These are phyloP conservation scores for Nematodospora anomalae DNA, from an alignment of 1,139 yeast genomes.

Conservation along the genomic window DNA sequence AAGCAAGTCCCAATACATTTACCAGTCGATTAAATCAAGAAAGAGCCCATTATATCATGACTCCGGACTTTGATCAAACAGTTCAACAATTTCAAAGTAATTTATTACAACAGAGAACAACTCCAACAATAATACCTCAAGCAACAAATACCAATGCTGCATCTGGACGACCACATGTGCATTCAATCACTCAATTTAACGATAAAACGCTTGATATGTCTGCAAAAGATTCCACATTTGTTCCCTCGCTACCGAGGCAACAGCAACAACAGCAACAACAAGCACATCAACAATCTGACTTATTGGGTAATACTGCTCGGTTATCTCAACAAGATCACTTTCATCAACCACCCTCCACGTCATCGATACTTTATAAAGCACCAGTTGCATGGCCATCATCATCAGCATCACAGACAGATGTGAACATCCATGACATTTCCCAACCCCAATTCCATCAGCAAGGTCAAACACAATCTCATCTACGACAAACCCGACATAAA, in stretches of 20 bases:
- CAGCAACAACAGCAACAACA: not conserved
- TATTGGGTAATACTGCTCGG: not conserved
- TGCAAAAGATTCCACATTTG: constrained; percentile 1
- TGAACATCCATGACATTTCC: not conserved
- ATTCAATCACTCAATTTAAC: not conserved
- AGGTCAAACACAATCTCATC: not conserved
- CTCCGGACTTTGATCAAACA: constrained; percentile 7
- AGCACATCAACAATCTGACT: constrained; percentile 1
- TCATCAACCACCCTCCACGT: not conserved
- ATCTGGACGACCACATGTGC: not conserved
- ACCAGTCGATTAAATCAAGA: constrained; percentile 8
- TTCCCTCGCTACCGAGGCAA: constrained; percentile 1
- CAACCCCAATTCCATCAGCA: constrained; percentile 2
- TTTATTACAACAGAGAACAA: not conserved
- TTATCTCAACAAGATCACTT: not conserved
- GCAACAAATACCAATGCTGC: constrained; percentile 5
- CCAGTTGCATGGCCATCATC: constrained; percentile 1
- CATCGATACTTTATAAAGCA: constrained; percentile 2
- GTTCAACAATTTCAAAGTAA: constrained; percentile 6
- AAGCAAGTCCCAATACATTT: constrained; percentile 7
- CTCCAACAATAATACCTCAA: constrained; percentile 7
- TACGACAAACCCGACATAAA: not conserved
- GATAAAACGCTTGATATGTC: not conserved
- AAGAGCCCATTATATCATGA: constrained; percentile 5
- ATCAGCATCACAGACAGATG: not conserved